These are phyloP conservation scores for Flueggea neowawraea DNA, from an alignment of 441 rosid species.

Conservation along the genomic window DNA sequence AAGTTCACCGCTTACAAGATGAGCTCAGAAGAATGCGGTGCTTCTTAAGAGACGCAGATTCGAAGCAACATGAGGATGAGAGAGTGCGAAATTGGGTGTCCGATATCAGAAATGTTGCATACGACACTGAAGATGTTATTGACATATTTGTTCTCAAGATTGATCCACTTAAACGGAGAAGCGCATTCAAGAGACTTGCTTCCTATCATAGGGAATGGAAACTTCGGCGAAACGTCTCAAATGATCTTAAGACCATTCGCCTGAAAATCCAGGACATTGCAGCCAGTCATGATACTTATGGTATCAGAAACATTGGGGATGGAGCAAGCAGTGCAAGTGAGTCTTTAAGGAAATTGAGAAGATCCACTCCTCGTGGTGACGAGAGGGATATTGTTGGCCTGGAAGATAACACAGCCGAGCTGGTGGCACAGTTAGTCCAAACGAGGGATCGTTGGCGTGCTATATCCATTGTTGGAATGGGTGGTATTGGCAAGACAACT, in stretches of 20 bases:
- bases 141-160: conserved; percentile 29
- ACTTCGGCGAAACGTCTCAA: conserved; percentile 21
- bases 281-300: conserved; percentile 16
- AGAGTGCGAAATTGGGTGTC: conserved; percentile 38
- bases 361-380: conserved; percentile 12
- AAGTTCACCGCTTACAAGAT: conserved; percentile 19
- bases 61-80: conserved; percentile 28
- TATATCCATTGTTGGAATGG: conserved; percentile 17
- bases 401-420: conserved; percentile 1
- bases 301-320: conserved; percentile 17
- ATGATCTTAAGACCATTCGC: background rate
- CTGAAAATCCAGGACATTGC: conserved; percentile 14
- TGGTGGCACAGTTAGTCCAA: conserved; percentile 5
- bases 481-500: conserved; percentile 18
- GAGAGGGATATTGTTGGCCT: conserved; percentile 20
- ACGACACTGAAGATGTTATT: conserved; percentile 36
- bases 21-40: conserved; percentile 30
- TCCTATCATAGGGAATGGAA: conserved; percentile 21
- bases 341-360: conserved; percentile 2
- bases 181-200: conserved; percentile 11
- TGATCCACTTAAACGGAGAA: conserved; percentile 1
- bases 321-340: conserved; percentile 11
- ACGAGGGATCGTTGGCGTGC: conserved; percentile 6
- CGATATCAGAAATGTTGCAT: conserved; percentile 35
- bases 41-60: conserved; percentile 37